phyloP scores from a whole-genome alignment of 1,139 yeast species.

The Candida sanyaensis region DNA sequence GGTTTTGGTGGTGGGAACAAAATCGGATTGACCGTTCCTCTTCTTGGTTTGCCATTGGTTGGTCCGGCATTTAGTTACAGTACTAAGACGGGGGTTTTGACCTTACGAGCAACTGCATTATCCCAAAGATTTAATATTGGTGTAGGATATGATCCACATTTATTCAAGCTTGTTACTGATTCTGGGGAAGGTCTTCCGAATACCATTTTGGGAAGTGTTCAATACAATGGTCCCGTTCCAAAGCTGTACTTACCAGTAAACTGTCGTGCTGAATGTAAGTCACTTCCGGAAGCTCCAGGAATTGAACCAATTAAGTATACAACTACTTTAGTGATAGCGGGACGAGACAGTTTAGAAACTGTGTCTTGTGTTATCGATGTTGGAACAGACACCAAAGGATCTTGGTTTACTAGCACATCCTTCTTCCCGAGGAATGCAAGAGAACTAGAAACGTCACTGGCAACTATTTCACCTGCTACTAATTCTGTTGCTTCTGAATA shows the following conservation, averaged over 20 bases:
- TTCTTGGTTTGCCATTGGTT: slow-evolving; percentile 15
- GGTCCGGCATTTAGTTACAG: slow-evolving; percentile 15
- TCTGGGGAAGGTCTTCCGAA: slow-evolving; percentile 17
- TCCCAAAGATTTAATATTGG: slow-evolving; percentile 26
- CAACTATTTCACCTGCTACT: too few species aligned
- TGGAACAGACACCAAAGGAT: neutral
- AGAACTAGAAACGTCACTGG: too few species aligned
- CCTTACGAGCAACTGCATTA: slow-evolving; percentile 12
- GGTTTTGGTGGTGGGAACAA: slow-evolving; percentile 35
- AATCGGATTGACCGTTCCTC: slow-evolving; percentile 23
- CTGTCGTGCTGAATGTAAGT: slow-evolving; percentile 15
- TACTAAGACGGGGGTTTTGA: slow-evolving; percentile 22
- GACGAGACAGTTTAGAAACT: neutral
- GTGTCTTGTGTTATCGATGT: neutral
- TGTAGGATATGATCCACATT: slow-evolving; percentile 18
- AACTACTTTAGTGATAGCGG: neutral
- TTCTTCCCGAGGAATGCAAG: slow-evolving; percentile 2
- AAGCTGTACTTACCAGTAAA: slow-evolving; percentile 14
- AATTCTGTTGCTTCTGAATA: too few species aligned
- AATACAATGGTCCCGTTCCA: slow-evolving; percentile 23
- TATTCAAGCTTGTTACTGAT: slow-evolving; percentile 16
- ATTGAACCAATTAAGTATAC: slow-evolving; percentile 2
- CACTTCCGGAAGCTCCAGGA: slow-evolving; percentile 18
- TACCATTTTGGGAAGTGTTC: slow-evolving; percentile 13
- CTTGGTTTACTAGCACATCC: slow-evolving; percentile 9